Base-by-base conservation (phyloP, 495 filamentous ascomycete species). In the Tirmania nivea region DNA sequence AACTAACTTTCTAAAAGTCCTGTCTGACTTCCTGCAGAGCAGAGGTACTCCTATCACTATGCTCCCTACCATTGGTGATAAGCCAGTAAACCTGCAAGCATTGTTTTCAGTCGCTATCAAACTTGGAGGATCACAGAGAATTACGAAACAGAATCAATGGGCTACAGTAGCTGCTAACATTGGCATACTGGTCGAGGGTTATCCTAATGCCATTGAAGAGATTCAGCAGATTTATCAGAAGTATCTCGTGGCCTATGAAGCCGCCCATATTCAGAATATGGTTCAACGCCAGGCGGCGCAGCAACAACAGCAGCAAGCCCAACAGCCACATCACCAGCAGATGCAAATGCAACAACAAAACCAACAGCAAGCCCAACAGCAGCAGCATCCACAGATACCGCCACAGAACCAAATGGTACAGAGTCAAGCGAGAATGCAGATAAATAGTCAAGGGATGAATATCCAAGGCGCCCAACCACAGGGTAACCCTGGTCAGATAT, bases 61-160 rank as follows among this genome's bases (percentile, higher is more conserved):
- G 3, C 79, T 78, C 55, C 86, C 87, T 0, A 65, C 72, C 10
- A 75, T 93, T 48, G 76, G 75, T 34, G 80, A 81, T 48, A 79
- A 84, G 25, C 73, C 71, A 0, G 70, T 95, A 39, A 77, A 79
- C 58, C 66, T 92, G 37, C 72, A 82, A 50, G 77, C 79, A 49
- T 73, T 97, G 8, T 95, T 85, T 68, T 75, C 75, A 42, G 69
- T 73, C 1, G 83, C 94, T 8, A 74, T 79, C 63, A 82, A 79
- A 57, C 73, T 82, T 62, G 81, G 82, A 16, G 90, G 90, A 2
- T 93, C 81, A 37, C 80, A 78, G 64, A 81, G 75, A 56, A 73
- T 93, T 8, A 45, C 14, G 12, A 19, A 45, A 19, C 39, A 45
- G 78, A 75, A 0, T 69, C 69, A 20, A 71, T 17, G 80, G 83